Evolutionary conservation across 2,329 filamentous ascomycete genomes (phyloP), one percentile per base, ranked within the genome.

Genomic region (Teratosphaeria pseudoeucalypti): DNA sequence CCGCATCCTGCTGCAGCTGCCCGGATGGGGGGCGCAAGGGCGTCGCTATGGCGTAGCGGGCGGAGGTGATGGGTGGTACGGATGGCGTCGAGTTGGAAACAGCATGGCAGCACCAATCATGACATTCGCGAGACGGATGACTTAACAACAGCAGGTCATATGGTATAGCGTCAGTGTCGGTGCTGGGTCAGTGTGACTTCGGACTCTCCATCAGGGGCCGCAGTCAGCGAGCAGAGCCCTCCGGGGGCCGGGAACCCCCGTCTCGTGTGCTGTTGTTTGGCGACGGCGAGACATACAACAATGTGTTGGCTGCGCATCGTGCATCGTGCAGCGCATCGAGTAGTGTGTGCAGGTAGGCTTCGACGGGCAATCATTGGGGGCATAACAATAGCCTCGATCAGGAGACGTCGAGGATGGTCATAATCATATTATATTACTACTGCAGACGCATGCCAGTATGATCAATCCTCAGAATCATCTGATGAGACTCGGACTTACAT

Each of bases 1-100:
- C 62, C 58, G 63, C 64, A 66, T 65, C 37, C 53, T 63, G 57
- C 59, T 65, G 64, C 64, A 64, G 54, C 55, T 49, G 58, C 49
- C 60, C 60, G 32, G 59, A 53, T 59, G 12, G 26, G 58, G 54
- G 59, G 60, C 54, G 52, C 34, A 39, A 55, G 34, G 39, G 37
- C 32, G 54, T 23, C n/a, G 53, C 14, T 37, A 52, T 27, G 39
- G 37, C 32, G 54, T 23, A 9, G 53, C 7, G 14, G 34, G 53
- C 27, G 53, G 53, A 23, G 7, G 23, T 39, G 56, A 58, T 54
- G 57, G 49, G 65, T 57, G 55, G 54, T 57, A 65, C 58, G 63
- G 57, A 61, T 57, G 54, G 57, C 57, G 32, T 54, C 55, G 62
- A 61, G 64, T 23, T 60, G 60, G 58, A 55, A 52, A 60, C 54